Percentiles rank a stretch among this genome's conserved stretches.
phyloP scores from a whole-genome alignment of 1,284 basidiomycete genomes.

The Microbotryum intermedium region DNA sequence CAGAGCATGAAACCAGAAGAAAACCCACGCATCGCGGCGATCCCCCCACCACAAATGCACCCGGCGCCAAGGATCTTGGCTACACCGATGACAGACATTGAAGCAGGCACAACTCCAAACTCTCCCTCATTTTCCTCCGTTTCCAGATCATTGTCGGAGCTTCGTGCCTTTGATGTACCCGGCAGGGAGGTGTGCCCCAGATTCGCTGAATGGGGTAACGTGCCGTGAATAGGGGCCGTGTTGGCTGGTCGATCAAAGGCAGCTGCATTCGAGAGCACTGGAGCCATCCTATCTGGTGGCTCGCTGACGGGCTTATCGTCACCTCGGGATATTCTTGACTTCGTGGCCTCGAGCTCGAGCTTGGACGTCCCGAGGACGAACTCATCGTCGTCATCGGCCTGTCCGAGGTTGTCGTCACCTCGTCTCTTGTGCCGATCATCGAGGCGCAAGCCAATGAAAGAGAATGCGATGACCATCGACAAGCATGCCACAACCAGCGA shows the following conservation, averaged over 20 bases:
- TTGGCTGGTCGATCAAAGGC: too few relatives aligned
- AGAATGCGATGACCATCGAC: slow-evolving; percentile 44
- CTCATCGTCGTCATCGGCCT: not conserved
- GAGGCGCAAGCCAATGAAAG: slow-evolving; percentile 43
- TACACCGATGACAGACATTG: slow-evolving; percentile 39
- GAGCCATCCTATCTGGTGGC: too few relatives aligned
- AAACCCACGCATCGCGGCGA: slow-evolving; percentile 44
- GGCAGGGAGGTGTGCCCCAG: slow-evolving; percentile 33
- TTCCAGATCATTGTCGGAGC: slow-evolving; percentile 15
- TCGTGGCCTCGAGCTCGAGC: too few relatives aligned
- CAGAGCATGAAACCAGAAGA: not conserved
- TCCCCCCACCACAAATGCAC: slow-evolving; percentile 42
- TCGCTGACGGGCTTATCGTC: too few relatives aligned
- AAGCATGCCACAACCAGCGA: slow-evolving; percentile 41
- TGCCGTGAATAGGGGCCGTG: not conserved
- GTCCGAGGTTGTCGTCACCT: not conserved
- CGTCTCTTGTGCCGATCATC: slow-evolving; percentile 4
- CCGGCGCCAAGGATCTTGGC: slow-evolving; percentile 42
- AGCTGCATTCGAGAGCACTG: too few relatives aligned
- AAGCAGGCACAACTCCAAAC: slow-evolving; percentile 34
- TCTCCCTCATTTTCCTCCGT: slow-evolving; percentile 32
- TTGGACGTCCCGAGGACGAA: not conserved
- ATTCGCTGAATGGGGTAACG: slow-evolving; percentile 1
- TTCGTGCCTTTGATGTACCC: slow-evolving; percentile 28
- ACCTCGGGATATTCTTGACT: too few relatives aligned